Percentiles rank a stretch among this genome's conserved stretches.
phyloP scores from a whole-genome alignment of 1,284 basidiomycete species.

The Xerocomus tenax region DNA sequence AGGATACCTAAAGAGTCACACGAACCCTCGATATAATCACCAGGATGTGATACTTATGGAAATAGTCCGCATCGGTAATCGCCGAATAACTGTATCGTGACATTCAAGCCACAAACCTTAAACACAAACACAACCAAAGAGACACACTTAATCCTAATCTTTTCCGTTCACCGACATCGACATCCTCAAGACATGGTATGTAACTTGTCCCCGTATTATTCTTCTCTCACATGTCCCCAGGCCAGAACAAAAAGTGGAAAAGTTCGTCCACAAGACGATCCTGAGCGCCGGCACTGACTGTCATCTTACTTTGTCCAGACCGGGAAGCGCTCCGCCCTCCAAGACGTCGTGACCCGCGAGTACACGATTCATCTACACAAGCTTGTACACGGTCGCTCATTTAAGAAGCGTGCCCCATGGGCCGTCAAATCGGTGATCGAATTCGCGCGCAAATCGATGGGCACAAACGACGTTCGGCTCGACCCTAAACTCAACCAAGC shows the following conservation, averaged over 20 bases:
- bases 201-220: too few species aligned
- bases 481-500: constrained; percentile 93
- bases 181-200: too few species aligned
- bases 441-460: constrained; percentile 91
- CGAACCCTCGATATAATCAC: too few species aligned
- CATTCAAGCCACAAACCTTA: constrained; percentile 34
- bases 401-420: constrained; percentile 91
- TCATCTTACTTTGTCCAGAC: too few species aligned
- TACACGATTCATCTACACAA: constrained; percentile 97
- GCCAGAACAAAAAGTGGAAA: too few species aligned
- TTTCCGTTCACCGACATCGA: too few species aligned
- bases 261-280: too few species aligned
- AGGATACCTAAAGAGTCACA: too few species aligned
- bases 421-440: constrained; percentile 86
- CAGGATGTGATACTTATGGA: too few species aligned
- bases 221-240: too few species aligned
- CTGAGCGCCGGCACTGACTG: too few species aligned
- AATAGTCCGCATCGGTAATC: constrained; percentile 8
- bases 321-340: constrained; percentile 32
- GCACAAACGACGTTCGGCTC: constrained; percentile 83
- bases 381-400: constrained; percentile 79
- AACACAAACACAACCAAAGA: constrained; percentile 12
- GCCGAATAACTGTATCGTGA: constrained; percentile 30
- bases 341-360: constrained; percentile 93
- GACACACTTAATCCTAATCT: constrained; percentile 23